A percentile compares a stretch with the other conserved stretches of the same genome.
Conservation (phyloP, 1,284 basidiomycete genomes). For the Malassezia arunalokei region DNA sequence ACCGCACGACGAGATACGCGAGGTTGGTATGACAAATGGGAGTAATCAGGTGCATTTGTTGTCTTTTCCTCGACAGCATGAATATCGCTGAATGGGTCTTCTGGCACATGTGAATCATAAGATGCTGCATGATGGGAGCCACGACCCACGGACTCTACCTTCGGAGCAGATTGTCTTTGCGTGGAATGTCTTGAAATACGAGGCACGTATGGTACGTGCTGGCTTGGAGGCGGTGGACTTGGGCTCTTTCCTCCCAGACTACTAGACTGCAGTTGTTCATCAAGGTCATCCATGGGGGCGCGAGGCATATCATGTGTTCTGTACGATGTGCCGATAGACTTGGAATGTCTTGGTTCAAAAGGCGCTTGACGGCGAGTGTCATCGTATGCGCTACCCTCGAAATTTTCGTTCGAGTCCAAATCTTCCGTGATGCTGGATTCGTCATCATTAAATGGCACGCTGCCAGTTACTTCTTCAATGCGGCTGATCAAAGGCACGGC, state of each 20-base stretch:
- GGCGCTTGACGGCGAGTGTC: not conserved
- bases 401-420: not conserved
- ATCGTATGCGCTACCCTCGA: not conserved
- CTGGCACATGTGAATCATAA: not conserved
- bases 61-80: not conserved
- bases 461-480: conserved; percentile 8
- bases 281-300: conserved; percentile 28
- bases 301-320: conserved; percentile 15
- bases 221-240: not conserved
- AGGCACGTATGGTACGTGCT: not conserved
- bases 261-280: conserved; percentile 26
- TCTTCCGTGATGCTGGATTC: not conserved
- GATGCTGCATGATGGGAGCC: not conserved
- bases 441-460: not conserved
- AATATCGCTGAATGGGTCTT: conserved; percentile 2
- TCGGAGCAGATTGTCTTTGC: no score
- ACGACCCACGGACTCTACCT: not conserved
- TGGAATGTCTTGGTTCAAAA: not conserved
- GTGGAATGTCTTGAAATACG: not conserved
- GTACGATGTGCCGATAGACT: conserved; percentile 16
- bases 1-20: not conserved
- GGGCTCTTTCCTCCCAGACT: not conserved
- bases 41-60: not conserved
- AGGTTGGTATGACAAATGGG: not conserved
- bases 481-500: conserved; percentile 7